These are phyloP conservation scores for Sarcocystis neurona DNA, from an alignment of 169 alveolate genomes.

Conservation along the genomic window DNA sequence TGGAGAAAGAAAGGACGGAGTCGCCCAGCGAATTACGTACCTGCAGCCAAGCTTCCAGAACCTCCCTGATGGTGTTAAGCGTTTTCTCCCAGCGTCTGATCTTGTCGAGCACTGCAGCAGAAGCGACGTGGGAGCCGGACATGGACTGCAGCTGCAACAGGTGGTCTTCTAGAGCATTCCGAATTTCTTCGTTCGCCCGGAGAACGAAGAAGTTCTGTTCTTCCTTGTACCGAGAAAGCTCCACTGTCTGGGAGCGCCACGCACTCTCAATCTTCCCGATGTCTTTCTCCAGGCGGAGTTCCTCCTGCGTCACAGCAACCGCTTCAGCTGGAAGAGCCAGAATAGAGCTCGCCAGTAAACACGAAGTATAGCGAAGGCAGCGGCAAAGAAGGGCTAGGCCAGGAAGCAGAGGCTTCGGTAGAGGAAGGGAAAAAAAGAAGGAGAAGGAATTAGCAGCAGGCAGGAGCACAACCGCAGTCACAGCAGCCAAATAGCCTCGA, in stretches of 20 bases:
- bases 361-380: too few species aligned
- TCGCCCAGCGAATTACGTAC: too few species aligned
- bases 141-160: constrained; percentile 88
- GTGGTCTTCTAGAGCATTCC: constrained; percentile 87
- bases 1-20: too few species aligned
- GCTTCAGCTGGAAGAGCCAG: too few species aligned
- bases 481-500: too few species aligned
- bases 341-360: too few species aligned
- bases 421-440: too few species aligned
- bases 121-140: constrained; percentile 83
- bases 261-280: constrained; percentile 84
- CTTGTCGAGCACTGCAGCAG: constrained; percentile 82
- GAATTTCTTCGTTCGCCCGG: constrained; percentile 87
- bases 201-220: constrained; percentile 85
- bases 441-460: too few species aligned
- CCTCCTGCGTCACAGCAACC: constrained; percentile 54
- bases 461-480: too few species aligned
- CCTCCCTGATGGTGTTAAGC: constrained; percentile 87
- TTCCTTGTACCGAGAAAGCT: constrained; percentile 80
- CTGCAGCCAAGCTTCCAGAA: constrained; percentile 90
- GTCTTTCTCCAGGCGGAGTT: constrained; percentile 85
- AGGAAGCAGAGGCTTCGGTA: too few species aligned
- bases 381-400: too few species aligned
- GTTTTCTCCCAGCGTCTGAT: constrained; percentile 91
- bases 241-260: constrained; percentile 87